These are phyloP conservation scores for Coemansia sp. DNA, from an alignment of 192 early-diverging fungal species.

Conservation along the genomic window DNA sequence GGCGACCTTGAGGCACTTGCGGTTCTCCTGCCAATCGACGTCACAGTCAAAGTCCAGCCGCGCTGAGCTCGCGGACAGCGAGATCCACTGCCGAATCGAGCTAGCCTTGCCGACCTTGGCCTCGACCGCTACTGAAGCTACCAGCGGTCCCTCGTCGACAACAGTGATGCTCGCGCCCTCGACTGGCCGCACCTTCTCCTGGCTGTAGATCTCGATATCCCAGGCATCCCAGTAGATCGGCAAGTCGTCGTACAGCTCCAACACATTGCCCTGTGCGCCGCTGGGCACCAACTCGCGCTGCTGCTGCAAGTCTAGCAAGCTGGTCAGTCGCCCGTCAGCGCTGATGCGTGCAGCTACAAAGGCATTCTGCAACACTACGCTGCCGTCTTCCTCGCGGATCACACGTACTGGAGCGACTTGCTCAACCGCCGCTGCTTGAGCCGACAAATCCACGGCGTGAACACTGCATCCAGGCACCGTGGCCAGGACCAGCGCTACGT, in stretches of 20 bases:
- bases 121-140: constrained; percentile 69
- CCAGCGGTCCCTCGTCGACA: constrained; percentile 75
- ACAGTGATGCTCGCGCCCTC: constrained; percentile 50
- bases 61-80: constrained; percentile 67
- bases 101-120: constrained; percentile 67
- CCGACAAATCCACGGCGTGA: constrained; percentile 8
- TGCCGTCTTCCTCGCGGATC: constrained; percentile 22
- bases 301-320: constrained; percentile 60
- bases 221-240: constrained; percentile 88
- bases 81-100: constrained; percentile 71
- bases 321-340: constrained; percentile 66
- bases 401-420: constrained; percentile 25
- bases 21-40: constrained; percentile 91
- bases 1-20: constrained; percentile 87
- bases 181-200: constrained; percentile 77
- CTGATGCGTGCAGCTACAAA: constrained; percentile 73
- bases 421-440: constrained; percentile 10
- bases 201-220: constrained; percentile 90
- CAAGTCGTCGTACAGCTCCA: constrained; percentile 84
- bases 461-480: constrained; percentile 32
- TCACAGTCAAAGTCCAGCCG: constrained; percentile 85
- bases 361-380: constrained; percentile 68
- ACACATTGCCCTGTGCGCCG: constrained; percentile 61
- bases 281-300: constrained; percentile 54
- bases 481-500: constrained; percentile 26